Evolutionary conservation across 805 yeast genomes (phyloP).

Genomic region (Tetrapisispora phaffii): DNA sequence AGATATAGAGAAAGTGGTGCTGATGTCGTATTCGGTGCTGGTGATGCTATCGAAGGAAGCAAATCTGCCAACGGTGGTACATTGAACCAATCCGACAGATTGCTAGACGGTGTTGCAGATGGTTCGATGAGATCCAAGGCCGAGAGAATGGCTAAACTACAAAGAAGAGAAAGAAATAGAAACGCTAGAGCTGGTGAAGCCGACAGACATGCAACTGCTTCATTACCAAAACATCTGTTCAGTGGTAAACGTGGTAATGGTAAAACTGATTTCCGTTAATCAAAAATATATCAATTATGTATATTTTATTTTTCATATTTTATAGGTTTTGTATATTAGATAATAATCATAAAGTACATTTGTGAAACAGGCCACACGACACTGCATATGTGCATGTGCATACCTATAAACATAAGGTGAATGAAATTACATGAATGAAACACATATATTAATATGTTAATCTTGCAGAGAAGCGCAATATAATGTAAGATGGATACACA

Average conservation of each 20-base stretch:
- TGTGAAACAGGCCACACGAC: too few species aligned
- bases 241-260: constrained; percentile 96
- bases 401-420: too few species aligned
- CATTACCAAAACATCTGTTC: constrained; percentile 88
- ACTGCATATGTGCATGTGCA: too few species aligned
- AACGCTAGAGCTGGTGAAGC: constrained; percentile 90
- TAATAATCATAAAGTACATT: constrained; percentile 1
- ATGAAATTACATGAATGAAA: too few species aligned
- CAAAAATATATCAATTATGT: not conserved
- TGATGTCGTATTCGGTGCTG: constrained; percentile 57
- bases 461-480: too few species aligned
- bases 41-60: constrained; percentile 22
- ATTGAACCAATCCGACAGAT: constrained; percentile 61
- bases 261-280: constrained; percentile 79
- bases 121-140: constrained; percentile 75
- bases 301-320: not conserved
- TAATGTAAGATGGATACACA: too few species aligned
- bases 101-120: constrained; percentile 77
- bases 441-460: too few species aligned
- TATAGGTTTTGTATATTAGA: constrained; percentile 2
- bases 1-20: constrained; percentile 53
- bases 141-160: constrained; percentile 75
- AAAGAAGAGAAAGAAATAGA: constrained; percentile 90
- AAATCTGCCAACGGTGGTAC: constrained; percentile 31
- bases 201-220: constrained; percentile 80